Percentiles rank a stretch among this genome's conserved stretches.
phyloP scores from a whole-genome alignment of 192 early-diverging fungal genomes.

The Radiomyces spectabilis region DNA sequence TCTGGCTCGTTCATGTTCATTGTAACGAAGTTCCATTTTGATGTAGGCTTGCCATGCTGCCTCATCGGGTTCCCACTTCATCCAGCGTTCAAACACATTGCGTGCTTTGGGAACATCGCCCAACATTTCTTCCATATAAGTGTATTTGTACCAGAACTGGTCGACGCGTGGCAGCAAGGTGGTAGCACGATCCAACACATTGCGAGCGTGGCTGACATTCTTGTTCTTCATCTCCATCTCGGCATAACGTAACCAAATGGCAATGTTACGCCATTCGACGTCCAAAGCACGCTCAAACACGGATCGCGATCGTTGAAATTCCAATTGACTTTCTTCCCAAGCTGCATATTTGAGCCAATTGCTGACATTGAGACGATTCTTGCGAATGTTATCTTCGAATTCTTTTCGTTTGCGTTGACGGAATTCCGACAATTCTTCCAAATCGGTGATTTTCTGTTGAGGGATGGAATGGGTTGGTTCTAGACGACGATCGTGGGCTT shows the following conservation, averaged over 20 bases:
- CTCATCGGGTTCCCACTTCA: constrained; percentile 95
- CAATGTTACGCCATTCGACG: constrained; percentile 79
- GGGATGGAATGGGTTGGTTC: constrained; percentile 58
- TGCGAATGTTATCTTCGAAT: constrained; percentile 87
- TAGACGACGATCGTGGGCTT: constrained; percentile 77
- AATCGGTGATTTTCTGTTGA: constrained; percentile 85
- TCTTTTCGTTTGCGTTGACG: constrained; percentile 83
- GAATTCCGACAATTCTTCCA: constrained; percentile 91
- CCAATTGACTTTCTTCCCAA: constrained; percentile 91
- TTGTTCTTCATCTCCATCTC: constrained; percentile 98
- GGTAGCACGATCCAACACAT: constrained; percentile 89
- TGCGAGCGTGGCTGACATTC: constrained; percentile 89
- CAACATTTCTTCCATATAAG: constrained; percentile 96
- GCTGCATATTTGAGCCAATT: constrained; percentile 94
- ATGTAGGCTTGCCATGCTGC: constrained; percentile 93
- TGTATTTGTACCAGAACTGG: constrained; percentile 93
- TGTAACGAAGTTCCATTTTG: constrained; percentile 87
- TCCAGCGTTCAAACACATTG: constrained; percentile 97
- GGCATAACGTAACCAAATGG: constrained; percentile 86
- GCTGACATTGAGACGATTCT: constrained; percentile 78
- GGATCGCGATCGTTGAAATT: constrained; percentile 78
- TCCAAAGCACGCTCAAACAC: constrained; percentile 93
- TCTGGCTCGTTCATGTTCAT: constrained; percentile 75
- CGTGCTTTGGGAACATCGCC: constrained; percentile 84
- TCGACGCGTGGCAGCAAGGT: constrained; percentile 77